Conservation (phyloP, 768 basidiomycete species). For the Mycena indigotica region DNA sequence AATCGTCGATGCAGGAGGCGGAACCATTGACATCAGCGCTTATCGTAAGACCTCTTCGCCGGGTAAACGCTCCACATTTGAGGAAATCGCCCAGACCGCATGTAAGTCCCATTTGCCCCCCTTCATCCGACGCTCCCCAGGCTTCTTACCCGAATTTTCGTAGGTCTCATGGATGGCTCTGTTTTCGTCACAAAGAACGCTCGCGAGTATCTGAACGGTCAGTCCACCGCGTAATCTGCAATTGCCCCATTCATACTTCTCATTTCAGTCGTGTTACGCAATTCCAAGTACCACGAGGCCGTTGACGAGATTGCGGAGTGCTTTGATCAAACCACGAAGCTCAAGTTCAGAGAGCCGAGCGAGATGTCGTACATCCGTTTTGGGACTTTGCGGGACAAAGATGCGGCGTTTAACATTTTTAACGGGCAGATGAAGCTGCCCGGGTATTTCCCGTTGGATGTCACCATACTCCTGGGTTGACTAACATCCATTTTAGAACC, state of each 20-base stretch:
- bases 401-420: conserved; percentile 41
- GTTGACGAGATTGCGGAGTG: conserved; percentile 41
- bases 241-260: neutral
- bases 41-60: conserved; percentile 42
- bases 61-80: conserved; percentile 50
- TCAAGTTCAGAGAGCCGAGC: conserved; percentile 40
- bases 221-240: conserved; percentile 23
- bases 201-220: conserved; percentile 46
- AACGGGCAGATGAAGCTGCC: conserved; percentile 49
- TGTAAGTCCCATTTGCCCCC: conserved; percentile 46
- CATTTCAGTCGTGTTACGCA: conserved; percentile 40
- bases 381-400: conserved; percentile 46
- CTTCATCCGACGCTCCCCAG: conserved; percentile 34
- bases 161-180: conserved; percentile 55
- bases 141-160: neutral
- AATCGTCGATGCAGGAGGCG: conserved; percentile 57
- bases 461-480: neutral
- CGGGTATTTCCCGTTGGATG: conserved; percentile 26
- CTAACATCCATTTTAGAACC: conserved; percentile 21
- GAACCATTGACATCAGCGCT: conserved; percentile 62
- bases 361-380: conserved; percentile 52
- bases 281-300: conserved; percentile 45
- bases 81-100: conserved; percentile 52
- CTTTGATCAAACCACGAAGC: conserved; percentile 53
- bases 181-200: conserved; percentile 54